phyloP scores from a whole-genome alignment of 345 rosid species.

The Sisymbrium altissimum region DNA sequence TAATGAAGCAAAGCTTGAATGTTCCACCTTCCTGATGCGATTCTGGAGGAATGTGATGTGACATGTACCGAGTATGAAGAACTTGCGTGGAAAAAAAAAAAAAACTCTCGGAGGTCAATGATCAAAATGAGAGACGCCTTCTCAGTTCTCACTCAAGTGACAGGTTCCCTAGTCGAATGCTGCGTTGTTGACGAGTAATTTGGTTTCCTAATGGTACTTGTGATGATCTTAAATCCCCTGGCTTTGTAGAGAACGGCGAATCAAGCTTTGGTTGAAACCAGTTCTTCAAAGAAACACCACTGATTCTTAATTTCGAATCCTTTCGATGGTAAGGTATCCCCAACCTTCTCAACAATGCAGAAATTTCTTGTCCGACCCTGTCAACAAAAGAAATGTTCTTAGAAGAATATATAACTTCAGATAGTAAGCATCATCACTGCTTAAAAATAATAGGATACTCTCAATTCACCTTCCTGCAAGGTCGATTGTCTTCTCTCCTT shows the following conservation, averaged over 20 bases:
- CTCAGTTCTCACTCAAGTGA: slow-evolving; percentile 47
- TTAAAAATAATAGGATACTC: not conserved
- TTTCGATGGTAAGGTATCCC: slow-evolving; percentile 70
- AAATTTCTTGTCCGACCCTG: slow-evolving; percentile 64
- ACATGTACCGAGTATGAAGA: slow-evolving; percentile 13
- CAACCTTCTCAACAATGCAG: slow-evolving; percentile 72
- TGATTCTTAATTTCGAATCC: slow-evolving; percentile 69
- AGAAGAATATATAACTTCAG: not conserved
- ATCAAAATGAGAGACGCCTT: slow-evolving; percentile 29
- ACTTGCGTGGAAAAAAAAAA: slow-evolving; percentile 16
- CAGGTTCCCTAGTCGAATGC: slow-evolving; percentile 62
- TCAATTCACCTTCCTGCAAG: slow-evolving; percentile 62
- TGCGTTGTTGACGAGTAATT: slow-evolving; percentile 70
- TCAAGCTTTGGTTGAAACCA: slow-evolving; percentile 84
- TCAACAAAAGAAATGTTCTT: slow-evolving; percentile 20
- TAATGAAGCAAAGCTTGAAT: slow-evolving; percentile 8
- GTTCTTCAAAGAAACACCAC: slow-evolving; percentile 64
- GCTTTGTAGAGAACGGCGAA: slow-evolving; percentile 62
- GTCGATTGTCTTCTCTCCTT: slow-evolving; percentile 59
- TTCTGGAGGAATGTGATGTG: slow-evolving; percentile 10
- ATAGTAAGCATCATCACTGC: not conserved
- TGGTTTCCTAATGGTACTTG: slow-evolving; percentile 55
- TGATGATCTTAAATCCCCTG: slow-evolving; percentile 50
- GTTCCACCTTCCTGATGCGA: slow-evolving; percentile 10
- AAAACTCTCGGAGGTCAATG: slow-evolving; percentile 25